Evolutionary conservation across 192 early-diverging fungal genomes (phyloP), one percentile per base, ranked within the genome.

Genomic region (Gonapodya prolifera): DNA sequence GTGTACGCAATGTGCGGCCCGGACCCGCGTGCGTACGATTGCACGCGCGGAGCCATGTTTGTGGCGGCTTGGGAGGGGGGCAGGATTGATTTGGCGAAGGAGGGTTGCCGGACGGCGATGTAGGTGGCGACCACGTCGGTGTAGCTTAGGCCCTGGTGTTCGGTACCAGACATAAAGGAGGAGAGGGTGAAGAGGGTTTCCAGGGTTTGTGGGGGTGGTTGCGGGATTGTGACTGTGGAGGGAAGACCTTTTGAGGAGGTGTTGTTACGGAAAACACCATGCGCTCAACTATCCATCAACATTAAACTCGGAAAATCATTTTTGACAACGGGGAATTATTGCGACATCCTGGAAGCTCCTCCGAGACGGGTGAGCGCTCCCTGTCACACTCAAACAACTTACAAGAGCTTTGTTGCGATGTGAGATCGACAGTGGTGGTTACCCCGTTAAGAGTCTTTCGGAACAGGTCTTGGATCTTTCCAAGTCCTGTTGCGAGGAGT

Each of bases 381-480:
- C n/a, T n/a, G n/a, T n/a, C n/a, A n/a, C n/a, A 69, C 45, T 8
- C 13, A 69, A 69, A n/a, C 13, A 69, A n/a, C 45, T n/a, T 69
- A 69, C 45, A n/a, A n/a, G 45, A 8, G n/a, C n/a, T 69, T 8
- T 36, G 30, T 35, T 45, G 31, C 23, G 85, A 81, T 17, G 83
- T 77, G 0, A 81, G 77, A 45, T 89, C 86, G 1, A 87, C 70
- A 31, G 85, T 81, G 33, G 45, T 78, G 75, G 86, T 87, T 23
- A 81, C 79, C 28, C 77, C 74, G 17, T 80, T 77, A 29, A 91
- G 75, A 82, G 83, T 83, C 79, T 85, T 83, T 18, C 84, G 76
- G 75, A 91, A 91, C 16, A 89, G 76, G 1, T 85, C 83, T 71
- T 91, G 87, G 29, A 91, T 78, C 79, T 89, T 83, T 23, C 84